phyloP scores from a whole-genome alignment of 345 rosid genomes.

The Hibiscus syriacus region DNA sequence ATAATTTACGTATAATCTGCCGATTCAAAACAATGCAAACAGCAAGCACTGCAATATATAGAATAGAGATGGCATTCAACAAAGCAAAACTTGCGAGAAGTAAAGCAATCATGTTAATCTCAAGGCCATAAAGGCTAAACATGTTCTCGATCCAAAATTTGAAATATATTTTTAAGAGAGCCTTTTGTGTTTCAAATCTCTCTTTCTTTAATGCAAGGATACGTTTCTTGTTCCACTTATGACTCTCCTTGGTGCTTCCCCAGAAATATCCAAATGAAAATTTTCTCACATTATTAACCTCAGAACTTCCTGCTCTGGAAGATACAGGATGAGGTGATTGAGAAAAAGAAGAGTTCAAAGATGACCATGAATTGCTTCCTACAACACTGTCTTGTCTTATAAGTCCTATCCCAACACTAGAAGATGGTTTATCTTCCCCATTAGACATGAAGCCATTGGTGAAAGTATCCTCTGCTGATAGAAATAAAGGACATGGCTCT shows the following conservation, averaged over 20 bases:
- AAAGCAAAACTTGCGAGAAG: slow-evolving; percentile 89
- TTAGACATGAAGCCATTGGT: slow-evolving; percentile 36
- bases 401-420: slow-evolving; percentile 23
- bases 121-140: slow-evolving; percentile 93
- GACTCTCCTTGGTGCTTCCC: slow-evolving; percentile 86
- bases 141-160: slow-evolving; percentile 89
- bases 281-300: slow-evolving; percentile 40
- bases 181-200: slow-evolving; percentile 83
- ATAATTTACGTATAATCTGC: slow-evolving; percentile 52
- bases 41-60: slow-evolving; percentile 76
- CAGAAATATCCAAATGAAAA: slow-evolving; percentile 82
- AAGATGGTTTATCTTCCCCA: slow-evolving; percentile 41
- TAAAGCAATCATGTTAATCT: slow-evolving; percentile 87
- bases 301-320: slow-evolving; percentile 42
- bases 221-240: slow-evolving; percentile 78
- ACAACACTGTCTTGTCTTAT: slow-evolving; percentile 22
- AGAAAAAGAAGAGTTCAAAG: slow-evolving; percentile 33
- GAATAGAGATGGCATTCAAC: slow-evolving; percentile 80
- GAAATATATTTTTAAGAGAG: slow-evolving; percentile 57
- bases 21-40: slow-evolving; percentile 66
- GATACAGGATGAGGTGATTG: slow-evolving; percentile 29
- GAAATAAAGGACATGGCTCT: slow-evolving; percentile 92
- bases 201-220: slow-evolving; percentile 69
- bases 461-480: slow-evolving; percentile 48
- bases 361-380: slow-evolving; percentile 43